Evolutionary conservation across 116 monocot species (phyloP).

Genomic region (Thalassia testudinum): DNA sequence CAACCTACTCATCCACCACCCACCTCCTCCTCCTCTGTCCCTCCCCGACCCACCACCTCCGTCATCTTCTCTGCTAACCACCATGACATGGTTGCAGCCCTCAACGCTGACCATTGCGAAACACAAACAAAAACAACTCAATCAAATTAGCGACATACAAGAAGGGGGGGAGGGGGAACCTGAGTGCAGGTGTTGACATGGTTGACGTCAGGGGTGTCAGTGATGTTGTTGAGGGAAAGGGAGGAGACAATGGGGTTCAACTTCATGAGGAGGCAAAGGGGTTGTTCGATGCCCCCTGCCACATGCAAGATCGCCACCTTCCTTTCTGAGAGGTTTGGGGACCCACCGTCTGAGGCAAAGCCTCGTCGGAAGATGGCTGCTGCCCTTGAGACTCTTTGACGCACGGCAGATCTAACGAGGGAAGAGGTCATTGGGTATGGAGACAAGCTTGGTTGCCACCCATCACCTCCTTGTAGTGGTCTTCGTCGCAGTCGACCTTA

Average conservation of each 20-base stretch:
- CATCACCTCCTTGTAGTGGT: too few relatives aligned
- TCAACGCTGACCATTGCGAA: too few relatives aligned
- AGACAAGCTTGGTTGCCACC: too few relatives aligned
- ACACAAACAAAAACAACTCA: too few relatives aligned
- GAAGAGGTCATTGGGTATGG: constrained; percentile 24
- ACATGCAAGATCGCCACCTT: constrained; percentile 55
- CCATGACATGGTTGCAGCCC: too few relatives aligned
- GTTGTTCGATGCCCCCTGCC: constrained; percentile 64
- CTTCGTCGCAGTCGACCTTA: too few relatives aligned
- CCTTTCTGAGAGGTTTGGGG: constrained; percentile 15
- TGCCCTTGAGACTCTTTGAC: background rate
- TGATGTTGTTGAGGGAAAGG: constrained; percentile 52
- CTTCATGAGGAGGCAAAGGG: constrained; percentile 63
- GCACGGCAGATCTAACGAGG: constrained; percentile 21
- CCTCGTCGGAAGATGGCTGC: constrained; percentile 7
- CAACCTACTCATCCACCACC: too few relatives aligned
- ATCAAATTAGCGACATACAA: too few relatives aligned
- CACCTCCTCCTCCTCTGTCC: too few relatives aligned
- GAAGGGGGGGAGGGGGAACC: constrained; percentile 14
- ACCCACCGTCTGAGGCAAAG: constrained; percentile 21
- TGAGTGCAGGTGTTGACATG: constrained; percentile 50
- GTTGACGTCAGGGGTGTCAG: constrained; percentile 46
- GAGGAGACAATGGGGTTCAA: constrained; percentile 49
- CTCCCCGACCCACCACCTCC: too few relatives aligned
- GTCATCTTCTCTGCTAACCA: too few relatives aligned